Base-by-base conservation (phyloP, 169 alveolate genomes). In the Nephromyces sp. region DNA sequence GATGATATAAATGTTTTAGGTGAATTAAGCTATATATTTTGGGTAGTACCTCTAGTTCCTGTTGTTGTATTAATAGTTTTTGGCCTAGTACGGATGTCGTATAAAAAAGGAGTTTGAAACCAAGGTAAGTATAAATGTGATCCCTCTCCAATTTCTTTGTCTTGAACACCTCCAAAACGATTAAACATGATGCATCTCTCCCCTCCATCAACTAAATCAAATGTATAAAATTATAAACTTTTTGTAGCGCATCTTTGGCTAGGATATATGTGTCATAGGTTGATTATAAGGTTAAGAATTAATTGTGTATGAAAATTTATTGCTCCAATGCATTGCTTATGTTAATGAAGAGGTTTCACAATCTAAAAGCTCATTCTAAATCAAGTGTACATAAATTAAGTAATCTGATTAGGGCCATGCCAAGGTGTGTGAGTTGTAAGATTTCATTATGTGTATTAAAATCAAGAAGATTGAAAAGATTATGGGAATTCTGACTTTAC, bases 131-230 rank as follows among this genome's bases (percentile, higher is more conserved):
- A 89, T 72, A 93, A 87, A 72, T 93, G 98, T 77, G 94, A 84
- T 64, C 98, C 98, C 83, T 93, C 98, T 6, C 96, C 95, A 34
- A 85, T 68, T n/a, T 90, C 85, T 22, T 76, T 74, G 72, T 86
- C 85, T 64, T 91, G 83, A 22, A 93, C 93, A 29, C 97, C 98
- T 31, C 94, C 93, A 25, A 76, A 85, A 57, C 97, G 87, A 82
- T 92, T 94, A 81, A 93, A 94, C 92, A 94, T 90, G 33, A 94
- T 92, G 51, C 95, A 95, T 63, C 96, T 81, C 80, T 94, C 92
- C 6, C 98, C 98, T 35, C 98, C 98, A 82, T 94, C 98, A 24
- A 94, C 90, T 65, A 86, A 51, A 27, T 2, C 5, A 6, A 1
- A 8, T 6, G 27, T 24, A 27, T 25, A 43, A 57, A 6, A 65